Percentiles rank a stretch among this genome's conserved stretches.
Conservation (phyloP, 2,329 filamentous ascomycete species). For the Cladosporium austrohemisphaericum region DNA sequence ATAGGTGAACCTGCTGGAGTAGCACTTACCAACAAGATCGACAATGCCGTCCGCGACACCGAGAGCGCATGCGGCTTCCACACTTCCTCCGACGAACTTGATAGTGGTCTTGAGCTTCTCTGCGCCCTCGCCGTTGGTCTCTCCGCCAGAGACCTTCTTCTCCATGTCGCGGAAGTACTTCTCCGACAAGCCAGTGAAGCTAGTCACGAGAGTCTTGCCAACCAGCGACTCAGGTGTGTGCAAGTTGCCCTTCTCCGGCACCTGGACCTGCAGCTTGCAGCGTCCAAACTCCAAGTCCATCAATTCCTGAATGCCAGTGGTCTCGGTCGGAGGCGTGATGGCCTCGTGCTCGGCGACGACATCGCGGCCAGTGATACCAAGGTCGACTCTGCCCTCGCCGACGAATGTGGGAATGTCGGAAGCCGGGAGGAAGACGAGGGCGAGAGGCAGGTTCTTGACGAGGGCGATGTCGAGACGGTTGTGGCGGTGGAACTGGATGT, state of each 20-base stretch:
- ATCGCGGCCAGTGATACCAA: constrained; percentile 92
- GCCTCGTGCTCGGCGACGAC: constrained; percentile 79
- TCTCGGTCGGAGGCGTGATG: constrained; percentile 44
- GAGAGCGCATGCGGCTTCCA: constrained; percentile 92
- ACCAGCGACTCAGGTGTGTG: constrained; percentile 70
- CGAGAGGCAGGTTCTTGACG: constrained; percentile 93
- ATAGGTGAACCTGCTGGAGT: neutral
- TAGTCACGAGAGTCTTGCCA: constrained; percentile 91
- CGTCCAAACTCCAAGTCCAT: constrained; percentile 86
- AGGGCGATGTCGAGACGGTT: constrained; percentile 94
- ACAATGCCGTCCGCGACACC: constrained; percentile 97
- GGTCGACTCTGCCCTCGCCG: constrained; percentile 85
- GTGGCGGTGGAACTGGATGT: constrained; percentile 95
- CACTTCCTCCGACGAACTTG: constrained; percentile 91
- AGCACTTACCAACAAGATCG: constrained; percentile 80
- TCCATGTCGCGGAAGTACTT: constrained; percentile 83
- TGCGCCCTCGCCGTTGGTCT: constrained; percentile 35
- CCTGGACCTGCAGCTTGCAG: constrained; percentile 96
- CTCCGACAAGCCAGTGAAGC: constrained; percentile 80
- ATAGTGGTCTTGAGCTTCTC: constrained; percentile 78
- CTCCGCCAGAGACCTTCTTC: constrained; percentile 37
- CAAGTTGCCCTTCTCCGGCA: constrained; percentile 78
- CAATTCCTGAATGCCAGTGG: constrained; percentile 71
- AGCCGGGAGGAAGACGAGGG: constrained; percentile 92
- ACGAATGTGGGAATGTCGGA: constrained; percentile 98